Evolutionary conservation across 768 basidiomycete species (phyloP).

Genomic region (Lepiota venenata): DNA sequence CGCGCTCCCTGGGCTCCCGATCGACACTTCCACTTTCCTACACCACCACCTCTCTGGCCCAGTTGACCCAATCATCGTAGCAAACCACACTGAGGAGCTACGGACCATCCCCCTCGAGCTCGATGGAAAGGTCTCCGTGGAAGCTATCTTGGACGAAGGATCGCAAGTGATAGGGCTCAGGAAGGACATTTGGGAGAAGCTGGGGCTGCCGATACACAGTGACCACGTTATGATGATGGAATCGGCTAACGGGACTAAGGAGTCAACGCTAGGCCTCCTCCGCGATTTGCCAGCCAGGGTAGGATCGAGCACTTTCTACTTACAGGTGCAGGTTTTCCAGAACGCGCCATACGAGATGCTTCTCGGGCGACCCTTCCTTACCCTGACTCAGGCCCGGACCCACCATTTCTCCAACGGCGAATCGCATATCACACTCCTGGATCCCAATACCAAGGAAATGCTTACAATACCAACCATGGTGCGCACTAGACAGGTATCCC

Average conservation of each 20-base stretch:
- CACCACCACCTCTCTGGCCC: too few relatives aligned
- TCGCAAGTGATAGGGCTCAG: slow-evolving; percentile 15
- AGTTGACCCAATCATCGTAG: too few relatives aligned
- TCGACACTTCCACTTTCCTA: too few relatives aligned
- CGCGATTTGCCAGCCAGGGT: slow-evolving; percentile 16
- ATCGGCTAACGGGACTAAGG: slow-evolving; percentile 17
- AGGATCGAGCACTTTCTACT: slow-evolving; percentile 13
- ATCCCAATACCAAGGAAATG: slow-evolving; percentile 14
- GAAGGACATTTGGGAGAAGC: slow-evolving; percentile 15
- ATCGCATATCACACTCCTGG: slow-evolving; percentile 7
- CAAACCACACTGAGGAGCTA: slow-evolving; percentile 15
- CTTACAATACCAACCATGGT: too few relatives aligned
- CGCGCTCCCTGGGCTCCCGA: too few relatives aligned
- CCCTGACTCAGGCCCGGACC: slow-evolving; percentile 9
- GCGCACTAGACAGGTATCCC: too few relatives aligned
- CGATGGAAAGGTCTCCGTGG: slow-evolving; percentile 8
- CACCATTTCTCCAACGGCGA: slow-evolving; percentile 10
- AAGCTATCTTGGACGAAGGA: slow-evolving; percentile 17
- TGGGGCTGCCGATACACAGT: slow-evolving; percentile 8
- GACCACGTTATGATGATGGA: slow-evolving; percentile 18
- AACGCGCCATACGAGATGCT: slow-evolving; percentile 20
- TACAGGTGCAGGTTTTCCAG: slow-evolving; percentile 20
- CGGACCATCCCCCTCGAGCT: slow-evolving; percentile 12
- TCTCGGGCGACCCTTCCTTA: slow-evolving; percentile 19
- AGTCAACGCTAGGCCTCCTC: slow-evolving; percentile 16